phyloP scores from a whole-genome alignment of 164 flowering plant species.

The Magnolia sinica region DNA sequence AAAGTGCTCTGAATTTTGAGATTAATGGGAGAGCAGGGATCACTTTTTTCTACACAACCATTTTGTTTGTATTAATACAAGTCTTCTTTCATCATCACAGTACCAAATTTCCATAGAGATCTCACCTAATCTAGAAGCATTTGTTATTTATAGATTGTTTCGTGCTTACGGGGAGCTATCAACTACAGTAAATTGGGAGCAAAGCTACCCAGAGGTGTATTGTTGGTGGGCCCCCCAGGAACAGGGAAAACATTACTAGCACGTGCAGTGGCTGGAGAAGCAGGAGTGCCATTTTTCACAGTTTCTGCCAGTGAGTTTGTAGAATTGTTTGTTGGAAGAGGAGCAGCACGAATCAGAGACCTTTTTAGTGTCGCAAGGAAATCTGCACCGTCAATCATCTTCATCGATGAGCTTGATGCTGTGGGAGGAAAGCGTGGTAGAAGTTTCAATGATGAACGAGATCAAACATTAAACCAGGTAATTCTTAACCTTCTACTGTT shows the following conservation, averaged over 20 bases:
- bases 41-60: too few species aligned
- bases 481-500: conserved; percentile 1
- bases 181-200: conserved; percentile 87
- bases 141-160: conserved; percentile 56
- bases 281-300: conserved; percentile 92
- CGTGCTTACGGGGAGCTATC: conserved; percentile 81
- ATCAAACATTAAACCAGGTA: conserved; percentile 95
- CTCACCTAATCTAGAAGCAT: conserved; percentile 5
- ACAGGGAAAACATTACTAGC: conserved; percentile 98
- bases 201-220: conserved; percentile 88
- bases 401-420: conserved; percentile 98
- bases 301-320: conserved; percentile 99
- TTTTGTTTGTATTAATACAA: too few species aligned
- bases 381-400: conserved; percentile 85
- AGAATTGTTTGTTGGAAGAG: conserved; percentile 97
- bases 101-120: background rate
- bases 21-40: background rate
- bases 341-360: conserved; percentile 96
- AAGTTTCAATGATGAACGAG: conserved; percentile 98
- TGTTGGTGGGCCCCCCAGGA: conserved; percentile 95
- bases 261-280: conserved; percentile 99
- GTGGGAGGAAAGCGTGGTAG: conserved; percentile 98
- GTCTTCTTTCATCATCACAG: background rate
- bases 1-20: background rate
- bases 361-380: conserved; percentile 84